These are phyloP conservation scores for Umbelopsis sp. DNA, from an alignment of 371 early-diverging fungal species.

Conservation along the genomic window DNA sequence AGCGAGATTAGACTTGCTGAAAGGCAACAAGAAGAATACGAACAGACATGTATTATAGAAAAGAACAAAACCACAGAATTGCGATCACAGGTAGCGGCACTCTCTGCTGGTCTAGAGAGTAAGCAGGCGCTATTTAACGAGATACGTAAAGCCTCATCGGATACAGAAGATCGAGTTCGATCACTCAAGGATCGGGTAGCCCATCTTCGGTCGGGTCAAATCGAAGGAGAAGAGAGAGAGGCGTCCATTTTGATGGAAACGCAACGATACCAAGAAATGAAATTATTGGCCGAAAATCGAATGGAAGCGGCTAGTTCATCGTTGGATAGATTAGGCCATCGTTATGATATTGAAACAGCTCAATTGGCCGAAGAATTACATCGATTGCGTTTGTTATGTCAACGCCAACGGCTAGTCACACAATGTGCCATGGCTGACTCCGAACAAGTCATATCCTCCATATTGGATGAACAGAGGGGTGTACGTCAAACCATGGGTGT, in stretches of 20 bases:
- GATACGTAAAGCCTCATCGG: slow-evolving; percentile 5
- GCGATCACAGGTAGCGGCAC: slow-evolving; percentile 1
- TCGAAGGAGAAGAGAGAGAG: slow-evolving; percentile 8
- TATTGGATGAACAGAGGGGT: background rate
- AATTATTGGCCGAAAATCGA: background rate
- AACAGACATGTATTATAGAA: slow-evolving; percentile 2
- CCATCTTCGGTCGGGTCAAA: slow-evolving; percentile 10
- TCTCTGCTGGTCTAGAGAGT: slow-evolving; percentile 17
- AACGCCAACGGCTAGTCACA: background rate
- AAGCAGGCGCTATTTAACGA: slow-evolving; percentile 11
- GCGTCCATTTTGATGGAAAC: slow-evolving; percentile 7
- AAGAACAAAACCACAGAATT: slow-evolving; percentile 2
- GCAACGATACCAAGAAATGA: background rate
- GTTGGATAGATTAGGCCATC: background rate
- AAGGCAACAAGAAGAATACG: slow-evolving; percentile 12
- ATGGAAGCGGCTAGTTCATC: background rate
- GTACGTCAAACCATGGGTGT: background rate
- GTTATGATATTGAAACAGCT: slow-evolving; percentile 1
- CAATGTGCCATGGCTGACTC: background rate
- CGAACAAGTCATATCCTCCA: background rate
- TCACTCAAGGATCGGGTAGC: background rate
- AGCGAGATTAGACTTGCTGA: background rate
- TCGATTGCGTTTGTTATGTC: background rate
- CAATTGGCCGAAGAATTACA: slow-evolving; percentile 5
- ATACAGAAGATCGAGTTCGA: slow-evolving; percentile 8